Conservation (phyloP, 2,329 filamentous ascomycete genomes). For the Arthrobotrys megalospora region DNA sequence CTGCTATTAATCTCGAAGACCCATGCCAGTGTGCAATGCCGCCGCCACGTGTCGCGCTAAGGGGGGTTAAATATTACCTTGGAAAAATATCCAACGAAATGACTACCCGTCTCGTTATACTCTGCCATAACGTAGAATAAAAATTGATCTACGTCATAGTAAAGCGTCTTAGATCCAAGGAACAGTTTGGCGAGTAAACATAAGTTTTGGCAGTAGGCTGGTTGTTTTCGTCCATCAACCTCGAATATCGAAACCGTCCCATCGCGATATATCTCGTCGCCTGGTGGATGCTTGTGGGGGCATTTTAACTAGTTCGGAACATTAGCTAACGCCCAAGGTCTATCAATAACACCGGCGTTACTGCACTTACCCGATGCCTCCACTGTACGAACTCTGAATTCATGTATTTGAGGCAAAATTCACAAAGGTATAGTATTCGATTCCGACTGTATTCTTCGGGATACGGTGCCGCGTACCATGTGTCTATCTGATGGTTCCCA, state of each 20-base stretch:
- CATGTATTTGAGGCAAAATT: conserved; percentile 99
- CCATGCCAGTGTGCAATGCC: not conserved
- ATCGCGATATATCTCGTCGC: conserved; percentile 96
- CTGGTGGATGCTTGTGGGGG: conserved; percentile 93
- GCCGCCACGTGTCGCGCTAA: not conserved
- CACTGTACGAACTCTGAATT: conserved; percentile 98
- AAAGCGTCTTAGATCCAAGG: conserved; percentile 97
- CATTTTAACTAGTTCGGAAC: conserved; percentile 75
- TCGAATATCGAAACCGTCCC: conserved; percentile 95
- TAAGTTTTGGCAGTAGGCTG: conserved; percentile 98
- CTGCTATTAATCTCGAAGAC: not conserved
- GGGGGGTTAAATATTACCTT: conserved; percentile 70
- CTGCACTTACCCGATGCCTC: conserved; percentile 82
- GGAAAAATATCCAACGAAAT: conserved; percentile 99
- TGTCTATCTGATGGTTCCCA: conserved; percentile 97
- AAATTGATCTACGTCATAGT: conserved; percentile 98
- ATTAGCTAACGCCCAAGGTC: conserved; percentile 63
- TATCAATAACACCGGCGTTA: not conserved
- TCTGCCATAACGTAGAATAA: conserved; percentile 98
- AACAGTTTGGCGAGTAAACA: conserved; percentile 97
- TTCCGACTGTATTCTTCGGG: conserved; percentile 98
- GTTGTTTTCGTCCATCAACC: conserved; percentile 95
- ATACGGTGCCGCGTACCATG: conserved; percentile 98
- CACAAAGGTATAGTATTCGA: conserved; percentile 96
- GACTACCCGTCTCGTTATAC: conserved; percentile 90